These are phyloP conservation scores for Mucor ambiguus DNA, from an alignment of 371 early-diverging fungal species.

Conservation along the genomic window DNA sequence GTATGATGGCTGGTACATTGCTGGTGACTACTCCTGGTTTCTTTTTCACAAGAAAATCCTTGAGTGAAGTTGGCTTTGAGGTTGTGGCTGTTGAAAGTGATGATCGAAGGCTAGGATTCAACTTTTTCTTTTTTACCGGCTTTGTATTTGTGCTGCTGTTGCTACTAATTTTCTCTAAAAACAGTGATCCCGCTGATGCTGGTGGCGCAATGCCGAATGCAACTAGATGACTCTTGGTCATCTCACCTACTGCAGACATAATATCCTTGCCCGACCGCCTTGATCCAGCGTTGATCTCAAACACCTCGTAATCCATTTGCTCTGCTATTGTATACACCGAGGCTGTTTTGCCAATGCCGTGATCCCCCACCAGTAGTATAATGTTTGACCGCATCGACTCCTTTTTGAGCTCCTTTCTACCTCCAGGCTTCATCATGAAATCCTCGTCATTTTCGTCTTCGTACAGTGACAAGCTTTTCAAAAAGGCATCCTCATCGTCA, in stretches of 20 bases:
- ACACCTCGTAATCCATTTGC: conserved; percentile 71
- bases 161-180: neutral
- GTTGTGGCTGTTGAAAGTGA: neutral
- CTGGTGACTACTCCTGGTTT: neutral
- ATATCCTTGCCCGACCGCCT: conserved; percentile 76
- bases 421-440: conserved; percentile 12
- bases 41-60: conserved; percentile 15
- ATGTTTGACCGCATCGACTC: conserved; percentile 55
- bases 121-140: conserved; percentile 5
- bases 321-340: conserved; percentile 76
- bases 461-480: neutral
- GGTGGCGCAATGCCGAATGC: conserved; percentile 21
- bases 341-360: conserved; percentile 80
- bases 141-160: neutral
- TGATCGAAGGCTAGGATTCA: conserved; percentile 17
- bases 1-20: neutral
- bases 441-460: conserved; percentile 34
- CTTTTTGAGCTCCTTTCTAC: conserved; percentile 17
- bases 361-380: conserved; percentile 69
- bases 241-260: conserved; percentile 65
- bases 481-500: conserved; percentile 3
- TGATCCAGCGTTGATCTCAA: conserved; percentile 75
- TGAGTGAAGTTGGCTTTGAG: neutral
- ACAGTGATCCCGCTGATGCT: neutral
- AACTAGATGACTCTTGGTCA: conserved; percentile 73